Base-by-base conservation (phyloP, 1,284 basidiomycete genomes). In the Naganishia sp. region DNA sequence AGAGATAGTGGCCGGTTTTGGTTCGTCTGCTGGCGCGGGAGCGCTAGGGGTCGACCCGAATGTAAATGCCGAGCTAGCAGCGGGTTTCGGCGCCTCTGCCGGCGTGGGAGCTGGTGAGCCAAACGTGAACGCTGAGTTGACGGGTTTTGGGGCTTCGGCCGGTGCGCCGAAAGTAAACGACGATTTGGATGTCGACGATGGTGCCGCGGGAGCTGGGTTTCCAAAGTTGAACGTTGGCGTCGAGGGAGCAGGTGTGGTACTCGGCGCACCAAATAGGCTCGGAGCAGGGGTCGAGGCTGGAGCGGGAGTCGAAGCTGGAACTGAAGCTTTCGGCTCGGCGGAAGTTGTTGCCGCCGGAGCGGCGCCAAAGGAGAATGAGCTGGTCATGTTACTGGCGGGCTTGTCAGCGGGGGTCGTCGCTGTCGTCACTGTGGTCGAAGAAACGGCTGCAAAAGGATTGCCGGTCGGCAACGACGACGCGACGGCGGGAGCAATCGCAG, bases 371-470 rank as follows among this genome's bases (percentile, higher is more conserved):
- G 58, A 51, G 15, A 61, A 61, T 39, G 28, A 3, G 23, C 39
- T 61, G 13, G 49, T 45, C 5, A 13, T 42, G 25, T 17, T 51
- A 35, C 35, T 50, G 1, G 46, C 15, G n/a, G 58, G 39, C 10
- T 23, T 51, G 2, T 54, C 52, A n/a, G 52, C 32, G 18, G 32
- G 13, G 9, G 52, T 39, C 18, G 9, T 32, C 49, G 47, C 49
- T 10, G 17, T 18, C 18, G 47, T 21, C 49, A 32, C 49, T 10
- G 17, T 18, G 10, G 47, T 21, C 46, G 32, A n/a, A n/a, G 58
- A 43, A 21, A 51, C 47, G 42, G 47, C 17, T 42, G 47, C 58
- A 43, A 61, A 61, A 6, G 58, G 58, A 43, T 61, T 61, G 11
- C 58, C 58, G n/a, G 35, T 41, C 6, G 58, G 58, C n/a, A 61